Evolutionary conservation across 2,329 filamentous ascomycete species (phyloP), one percentile per base, ranked within the genome.

Genomic region (Hypocreales sp.): DNA sequence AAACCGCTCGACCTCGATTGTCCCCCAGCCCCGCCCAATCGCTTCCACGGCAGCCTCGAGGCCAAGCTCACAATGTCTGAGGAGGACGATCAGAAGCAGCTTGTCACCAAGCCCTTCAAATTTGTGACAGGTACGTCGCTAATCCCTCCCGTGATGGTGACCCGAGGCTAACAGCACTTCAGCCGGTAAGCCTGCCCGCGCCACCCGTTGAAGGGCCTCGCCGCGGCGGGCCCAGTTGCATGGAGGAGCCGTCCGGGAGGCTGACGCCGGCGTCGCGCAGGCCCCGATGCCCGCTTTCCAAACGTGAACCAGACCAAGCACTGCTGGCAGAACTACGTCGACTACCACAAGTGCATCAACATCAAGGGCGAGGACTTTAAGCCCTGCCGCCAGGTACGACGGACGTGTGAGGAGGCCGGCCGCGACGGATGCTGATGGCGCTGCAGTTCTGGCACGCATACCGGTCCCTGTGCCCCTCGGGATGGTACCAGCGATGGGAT

Each of bases 301-400:
- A 93, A 98, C 71, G 67, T 75, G 69, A 98, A 98, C 69, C 82
- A 90, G 67, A 79, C 86, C 64, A 94, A 94, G 79, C 86, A 98
- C 75, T 98, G 90, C 82, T 98, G 90, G 90, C 92, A 98, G 61
- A 98, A 98, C 74, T 98, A 98, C 65, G 90, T 98, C 67, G 90
- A 98, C 63, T 95, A 98, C 72, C 82, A 98, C 77, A 98, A 98
- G 74, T 98, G 90, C 70, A 84, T 94, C 61, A 67, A 78, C 55
- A 87, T 86, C 63, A 95, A 95, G 74, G 87, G 87, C 61, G 87
- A 95, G 69, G 86, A 94, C 55, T 95, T 95, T 60, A 78, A 81
- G 47, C 87, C 87, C 41, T 95, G 87, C 79, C 79, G 77, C 51
- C 86, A 94, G 79, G 86, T 93, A 76, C 40, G 56, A 22, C 5